Percentiles rank a stretch among this genome's conserved stretches.
These are phyloP conservation scores for Grosmannia penicillata DNA, from an alignment of 2,329 filamentous ascomycete genomes.

Conservation along the genomic window DNA sequence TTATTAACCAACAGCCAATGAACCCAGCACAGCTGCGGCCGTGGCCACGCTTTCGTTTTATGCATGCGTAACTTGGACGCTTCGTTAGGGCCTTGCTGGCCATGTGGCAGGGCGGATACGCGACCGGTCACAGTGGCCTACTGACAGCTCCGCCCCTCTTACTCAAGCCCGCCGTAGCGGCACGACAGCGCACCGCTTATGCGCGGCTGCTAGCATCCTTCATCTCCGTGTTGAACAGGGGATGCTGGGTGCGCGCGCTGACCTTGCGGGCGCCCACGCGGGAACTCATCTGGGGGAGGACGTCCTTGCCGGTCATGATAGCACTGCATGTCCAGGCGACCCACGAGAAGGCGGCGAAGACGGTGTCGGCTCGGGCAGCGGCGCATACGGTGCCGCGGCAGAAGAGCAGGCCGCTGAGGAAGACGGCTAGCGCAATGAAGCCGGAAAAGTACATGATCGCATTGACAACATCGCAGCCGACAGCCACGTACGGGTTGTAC, in stretches of 20 bases:
- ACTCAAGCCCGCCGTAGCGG: no score
- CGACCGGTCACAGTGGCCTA: no score
- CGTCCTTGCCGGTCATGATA: slow-evolving; percentile 27
- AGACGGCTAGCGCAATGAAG: slow-evolving; percentile 42
- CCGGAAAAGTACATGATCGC: slow-evolving; percentile 42
- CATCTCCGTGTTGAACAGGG: slow-evolving; percentile 19
- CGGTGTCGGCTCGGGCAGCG: slow-evolving; percentile 37
- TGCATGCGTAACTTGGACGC: no score
- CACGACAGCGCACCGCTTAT: no score
- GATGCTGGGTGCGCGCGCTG: slow-evolving; percentile 14
- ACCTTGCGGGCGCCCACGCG: slow-evolving; percentile 17
- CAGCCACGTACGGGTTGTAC: slow-evolving; percentile 31
- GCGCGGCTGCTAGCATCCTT: slow-evolving; percentile 15
- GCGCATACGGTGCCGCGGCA: slow-evolving; percentile 43
- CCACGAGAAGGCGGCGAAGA: slow-evolving; percentile 38
- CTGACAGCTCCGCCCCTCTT: no score
- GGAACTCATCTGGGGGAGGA: slow-evolving; percentile 33
- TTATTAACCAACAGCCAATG: neutral
- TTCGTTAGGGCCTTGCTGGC: no score
- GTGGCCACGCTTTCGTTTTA: neutral
- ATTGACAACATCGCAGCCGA: slow-evolving; percentile 36
- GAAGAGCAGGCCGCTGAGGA: slow-evolving; percentile 38
- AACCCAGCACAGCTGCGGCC: slow-evolving; percentile 6
- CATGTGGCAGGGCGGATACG: no score
- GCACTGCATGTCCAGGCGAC: slow-evolving; percentile 35